Percentiles rank a stretch among this genome's conserved stretches.
Evolutionary conservation across 768 basidiomycete genomes (phyloP).

Genomic region (Hemileccinum impolitum): DNA sequence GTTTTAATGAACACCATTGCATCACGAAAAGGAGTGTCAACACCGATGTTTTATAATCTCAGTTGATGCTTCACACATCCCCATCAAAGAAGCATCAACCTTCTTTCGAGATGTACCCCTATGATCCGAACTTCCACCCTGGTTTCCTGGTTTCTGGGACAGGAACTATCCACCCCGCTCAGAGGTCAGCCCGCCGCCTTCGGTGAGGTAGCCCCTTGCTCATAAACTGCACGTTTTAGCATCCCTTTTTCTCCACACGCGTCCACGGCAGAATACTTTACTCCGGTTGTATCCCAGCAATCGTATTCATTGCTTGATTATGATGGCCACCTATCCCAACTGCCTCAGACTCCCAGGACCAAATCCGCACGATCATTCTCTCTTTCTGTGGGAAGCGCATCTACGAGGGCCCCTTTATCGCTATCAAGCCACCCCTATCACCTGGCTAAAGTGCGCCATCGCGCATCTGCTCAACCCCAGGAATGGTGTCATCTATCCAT

Average conservation of each 20-base stretch:
- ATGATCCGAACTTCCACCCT: conserved; percentile 8
- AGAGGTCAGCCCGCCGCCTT: conserved; percentile 14
- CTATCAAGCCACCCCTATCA: conserved; percentile 14
- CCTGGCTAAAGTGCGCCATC: conserved; percentile 17
- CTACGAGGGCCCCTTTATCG: not conserved
- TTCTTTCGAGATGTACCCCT: conserved; percentile 18
- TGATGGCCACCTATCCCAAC: not conserved
- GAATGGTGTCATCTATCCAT: conserved; percentile 1
- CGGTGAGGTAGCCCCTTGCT: conserved; percentile 6
- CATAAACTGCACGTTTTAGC: conserved; percentile 12
- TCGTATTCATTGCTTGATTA: conserved; percentile 4
- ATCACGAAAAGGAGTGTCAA: conserved; percentile 14
- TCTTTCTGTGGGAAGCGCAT: conserved; percentile 6
- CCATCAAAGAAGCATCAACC: conserved; percentile 21
- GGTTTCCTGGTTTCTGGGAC: conserved; percentile 1
- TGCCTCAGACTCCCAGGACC: not conserved
- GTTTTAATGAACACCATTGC: conserved; percentile 17
- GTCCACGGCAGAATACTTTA: not conserved
- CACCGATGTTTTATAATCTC: conserved; percentile 21
- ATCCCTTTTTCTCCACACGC: not conserved
- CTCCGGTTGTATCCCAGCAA: not conserved
- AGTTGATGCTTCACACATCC: conserved; percentile 10
- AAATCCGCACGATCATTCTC: conserved; percentile 5
- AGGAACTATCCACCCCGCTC: conserved; percentile 1
- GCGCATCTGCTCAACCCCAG: conserved; percentile 1